Conservation (phyloP, 2,329 filamentous ascomycete genomes). For the Juglanconis oblonga region DNA sequence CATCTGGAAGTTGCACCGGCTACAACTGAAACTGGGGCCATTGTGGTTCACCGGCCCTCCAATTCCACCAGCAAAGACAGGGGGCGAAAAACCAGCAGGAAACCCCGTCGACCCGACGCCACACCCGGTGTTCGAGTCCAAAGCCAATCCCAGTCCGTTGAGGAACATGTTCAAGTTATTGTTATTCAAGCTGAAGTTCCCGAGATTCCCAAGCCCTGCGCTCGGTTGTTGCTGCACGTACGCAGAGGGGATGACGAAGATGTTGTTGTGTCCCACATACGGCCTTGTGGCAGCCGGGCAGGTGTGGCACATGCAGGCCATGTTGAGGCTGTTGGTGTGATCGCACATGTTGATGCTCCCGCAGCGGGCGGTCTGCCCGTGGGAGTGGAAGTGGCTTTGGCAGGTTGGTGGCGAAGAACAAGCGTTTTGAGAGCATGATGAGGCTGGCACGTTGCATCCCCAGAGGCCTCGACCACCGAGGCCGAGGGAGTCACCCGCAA, state of each 20-base stretch:
- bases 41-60: neutral
- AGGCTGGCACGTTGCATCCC: neutral
- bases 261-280: constrained; percentile 13
- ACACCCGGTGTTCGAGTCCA: neutral
- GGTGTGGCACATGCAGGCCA: constrained; percentile 11
- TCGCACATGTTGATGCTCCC: neutral
- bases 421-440: neutral
- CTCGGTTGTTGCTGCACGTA: constrained; percentile 1
- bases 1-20: constrained; percentile 4
- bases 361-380: neutral
- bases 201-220: neutral
- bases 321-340: constrained; percentile 1
- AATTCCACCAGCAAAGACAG: neutral
- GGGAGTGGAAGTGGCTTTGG: neutral
- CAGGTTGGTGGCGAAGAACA: neutral
- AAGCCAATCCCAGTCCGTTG: neutral
- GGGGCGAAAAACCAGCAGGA: neutral
- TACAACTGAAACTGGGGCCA: constrained; percentile 3
- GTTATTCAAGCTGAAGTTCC: neutral
- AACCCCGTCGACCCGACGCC: neutral
- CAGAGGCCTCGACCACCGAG: constrained; percentile 8
- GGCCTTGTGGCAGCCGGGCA: constrained; percentile 12
- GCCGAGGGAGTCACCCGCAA: constrained; percentile 4
- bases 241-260: constrained; percentile 13
- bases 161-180: constrained; percentile 13